These are phyloP conservation scores for Neurospora sp. DNA, from an alignment of 495 filamentous ascomycete species.

Conservation along the genomic window DNA sequence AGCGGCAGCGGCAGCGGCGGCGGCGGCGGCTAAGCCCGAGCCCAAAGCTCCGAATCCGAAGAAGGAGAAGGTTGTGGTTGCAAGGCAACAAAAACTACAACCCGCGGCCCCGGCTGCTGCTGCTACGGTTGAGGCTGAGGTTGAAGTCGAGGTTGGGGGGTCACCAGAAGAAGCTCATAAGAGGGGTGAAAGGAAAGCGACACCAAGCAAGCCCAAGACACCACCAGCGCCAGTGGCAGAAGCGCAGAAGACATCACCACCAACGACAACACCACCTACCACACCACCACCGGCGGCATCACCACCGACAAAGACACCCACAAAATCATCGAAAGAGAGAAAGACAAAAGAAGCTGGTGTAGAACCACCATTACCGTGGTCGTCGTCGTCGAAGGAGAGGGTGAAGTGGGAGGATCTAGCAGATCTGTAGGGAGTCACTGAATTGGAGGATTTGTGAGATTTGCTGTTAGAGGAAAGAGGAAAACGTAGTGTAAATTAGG, in stretches of 20 bases:
- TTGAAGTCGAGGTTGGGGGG: neutral
- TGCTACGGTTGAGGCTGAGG: neutral
- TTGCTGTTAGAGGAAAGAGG: too few relatives aligned
- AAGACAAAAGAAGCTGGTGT: neutral
- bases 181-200: neutral
- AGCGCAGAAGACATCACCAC: neutral
- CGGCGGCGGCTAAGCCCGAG: neutral
- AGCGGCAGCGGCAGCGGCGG: neutral
- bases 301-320: neutral
- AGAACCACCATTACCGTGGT: neutral
- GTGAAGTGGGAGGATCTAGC: neutral
- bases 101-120: neutral
- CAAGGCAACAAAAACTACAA: neutral
- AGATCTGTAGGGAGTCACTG: neutral
- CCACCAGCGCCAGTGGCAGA: neutral
- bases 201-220: neutral
- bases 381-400: neutral
- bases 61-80: neutral
- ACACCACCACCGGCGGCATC: neutral
- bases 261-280: neutral
- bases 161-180: neutral
- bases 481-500: too few relatives aligned
- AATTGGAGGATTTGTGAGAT: too few relatives aligned
- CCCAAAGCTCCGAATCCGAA: neutral
- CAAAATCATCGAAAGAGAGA: neutral